phyloP scores from a whole-genome alignment of 2,329 filamentous ascomycete species.

The Plenodomus tracheiphilus region DNA sequence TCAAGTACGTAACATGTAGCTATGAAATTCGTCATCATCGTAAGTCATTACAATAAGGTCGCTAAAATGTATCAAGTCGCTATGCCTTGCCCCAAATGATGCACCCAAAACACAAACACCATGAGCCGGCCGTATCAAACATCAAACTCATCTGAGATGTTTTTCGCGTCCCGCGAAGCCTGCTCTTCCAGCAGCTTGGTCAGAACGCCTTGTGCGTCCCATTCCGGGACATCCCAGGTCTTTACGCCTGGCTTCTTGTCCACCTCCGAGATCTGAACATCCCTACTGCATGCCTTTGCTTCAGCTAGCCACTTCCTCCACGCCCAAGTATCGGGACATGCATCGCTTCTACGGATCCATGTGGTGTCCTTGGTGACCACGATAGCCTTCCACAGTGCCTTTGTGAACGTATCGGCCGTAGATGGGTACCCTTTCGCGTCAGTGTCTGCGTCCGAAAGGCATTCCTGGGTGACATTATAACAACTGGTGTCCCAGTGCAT shows the following conservation, averaged over 20 bases:
- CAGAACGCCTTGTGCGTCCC: slow-evolving; percentile 36
- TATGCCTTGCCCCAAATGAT: background rate
- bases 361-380: slow-evolving; percentile 48
- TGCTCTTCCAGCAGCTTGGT: slow-evolving; percentile 23
- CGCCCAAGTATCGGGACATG: slow-evolving; percentile 47
- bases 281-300: slow-evolving; percentile 31
- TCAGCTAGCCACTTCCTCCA: slow-evolving; percentile 49
- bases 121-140: background rate
- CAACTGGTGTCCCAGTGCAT: slow-evolving; percentile 54
- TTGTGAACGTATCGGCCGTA: slow-evolving; percentile 47
- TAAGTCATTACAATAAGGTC: slow-evolving; percentile 1
- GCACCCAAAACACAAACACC: background rate
- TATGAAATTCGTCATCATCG: background rate
- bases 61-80: background rate
- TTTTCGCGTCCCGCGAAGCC: slow-evolving; percentile 17
- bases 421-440: slow-evolving; percentile 36
- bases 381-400: slow-evolving; percentile 55
- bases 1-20: too few species aligned
- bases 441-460: slow-evolving; percentile 40
- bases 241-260: slow-evolving; percentile 12
- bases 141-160: slow-evolving; percentile 5
- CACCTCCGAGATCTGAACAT: slow-evolving; percentile 14
- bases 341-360: slow-evolving; percentile 49
- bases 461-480: slow-evolving; percentile 47
- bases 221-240: slow-evolving; percentile 41